Evolutionary conservation across 306 rosid species (phyloP), one percentile per base, ranked within the genome.

Genomic region (Cucumis melo): DNA sequence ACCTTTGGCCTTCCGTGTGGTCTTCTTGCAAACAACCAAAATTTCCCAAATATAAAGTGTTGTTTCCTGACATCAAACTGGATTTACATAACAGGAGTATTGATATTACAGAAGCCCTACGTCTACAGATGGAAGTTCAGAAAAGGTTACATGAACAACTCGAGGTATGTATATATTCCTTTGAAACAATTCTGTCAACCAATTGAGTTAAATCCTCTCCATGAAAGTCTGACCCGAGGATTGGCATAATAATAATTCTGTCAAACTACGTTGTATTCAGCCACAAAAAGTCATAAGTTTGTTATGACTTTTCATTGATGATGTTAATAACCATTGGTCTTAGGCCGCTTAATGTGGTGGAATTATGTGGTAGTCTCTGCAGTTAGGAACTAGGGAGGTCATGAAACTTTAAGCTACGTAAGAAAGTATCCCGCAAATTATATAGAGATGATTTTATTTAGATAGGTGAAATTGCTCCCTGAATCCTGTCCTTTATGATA

Each of bases 71-170:
- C 57, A 75, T 76, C 10, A 36, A 39, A 9, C 70, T 42, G 19
- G 72, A 38, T 67, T 83, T 83, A 32, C 71, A 78, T 80, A 65
- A 66, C 92, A 95, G 99, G 74, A 90, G 99, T 61, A 88, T 92
- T 16, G 93, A 92, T 86, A 89, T 95, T 68, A 95, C 99, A 53
- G 99, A 95, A 83, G 99, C 99, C 81, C 88, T 95, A 83, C 87
- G 98, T 19, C n/a, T 95, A 88, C 98, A 95, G 87, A 92, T 95
- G 98, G 99, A 95, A 86, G 98, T 95, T 81, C 99, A 95, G 87
- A 95, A 95, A 86, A 89, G 87, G 80, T 84, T 95, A 81, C 99
- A 95, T 44, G 98, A 95, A 81, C 99, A 95, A 79, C 99, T 95
- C 65, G 99, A 95, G 96, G 99, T 95, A 74, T 81, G 80, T 38